Evolutionary conservation across 495 filamentous ascomycete genomes (phyloP), one percentile per base, ranked within the genome.

Genomic region (Trichoderma virens): DNA sequence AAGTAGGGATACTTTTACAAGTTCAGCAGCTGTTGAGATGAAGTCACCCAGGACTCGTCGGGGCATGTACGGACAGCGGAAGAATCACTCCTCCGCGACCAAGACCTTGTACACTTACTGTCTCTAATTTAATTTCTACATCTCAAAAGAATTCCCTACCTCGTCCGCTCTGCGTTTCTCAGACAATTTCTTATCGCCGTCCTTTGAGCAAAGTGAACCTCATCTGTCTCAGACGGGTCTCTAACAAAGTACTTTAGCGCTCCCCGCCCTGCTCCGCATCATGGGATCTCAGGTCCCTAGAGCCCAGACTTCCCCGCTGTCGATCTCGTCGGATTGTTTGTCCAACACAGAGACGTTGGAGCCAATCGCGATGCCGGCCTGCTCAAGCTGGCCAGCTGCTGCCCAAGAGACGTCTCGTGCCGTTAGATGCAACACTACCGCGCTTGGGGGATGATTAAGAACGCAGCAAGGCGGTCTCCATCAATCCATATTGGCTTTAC

Each of bases 241-340:
- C n/a, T 20, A 1, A 41, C 0, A 11, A 13, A 16, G 3, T 56
- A 8, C 6, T 30, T 27, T 30, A 56, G 13, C 51, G 18, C 27
- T 51, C 45, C 20, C 51, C 6, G 23, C 51, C 23, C 20, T 27
- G 51, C 25, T 56, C 25, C 25, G 45, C 51, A 56, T 56, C 51
- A 56, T 56, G 51, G 51, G 51, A 56, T 56, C 51, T 56, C 51
- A 56, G 51, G 51, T 30, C 51, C 51, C 51, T n/a, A 56, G 25
- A 2, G 51, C 25, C 51, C 14, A 56, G 51, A 30, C 51, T 56
- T n/a, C 51, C 25, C 51, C 51, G 25, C 51, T 30, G 51, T 27
- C 51, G 51, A 56, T 56, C 51, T 56, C 25, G 28, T 16, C 2
- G 11, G 8, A 56, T 4, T 27, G 20, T 23, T 56, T 56, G 51